These are phyloP conservation scores for Zymoseptoria ardabiliae DNA, from an alignment of 2,329 filamentous ascomycete genomes.

Conservation along the genomic window DNA sequence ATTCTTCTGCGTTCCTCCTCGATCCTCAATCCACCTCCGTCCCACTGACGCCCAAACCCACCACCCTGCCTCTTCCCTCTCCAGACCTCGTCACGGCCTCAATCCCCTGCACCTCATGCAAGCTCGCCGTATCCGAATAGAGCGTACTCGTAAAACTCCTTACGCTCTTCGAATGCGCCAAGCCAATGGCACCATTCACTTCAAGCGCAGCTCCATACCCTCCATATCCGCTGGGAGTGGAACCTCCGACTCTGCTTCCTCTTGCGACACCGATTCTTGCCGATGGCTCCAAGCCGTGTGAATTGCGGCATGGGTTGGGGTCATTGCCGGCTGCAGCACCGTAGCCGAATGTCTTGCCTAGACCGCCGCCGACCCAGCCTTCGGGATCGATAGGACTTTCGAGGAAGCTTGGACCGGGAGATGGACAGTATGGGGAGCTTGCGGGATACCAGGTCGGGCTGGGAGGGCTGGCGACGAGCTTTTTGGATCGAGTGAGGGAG, in stretches of 20 bases:
- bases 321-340: neutral
- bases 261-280: neutral
- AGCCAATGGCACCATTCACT: neutral
- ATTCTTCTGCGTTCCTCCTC: neutral
- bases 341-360: neutral
- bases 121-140: conserved; percentile 22
- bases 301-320: neutral
- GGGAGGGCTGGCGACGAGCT: neutral
- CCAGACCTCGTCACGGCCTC: neutral
- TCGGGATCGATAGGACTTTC: neutral
- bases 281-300: neutral
- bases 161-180: neutral
- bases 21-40: neutral
- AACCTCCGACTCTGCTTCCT: neutral
- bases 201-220: neutral
- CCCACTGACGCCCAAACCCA: neutral
- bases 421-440: neutral
- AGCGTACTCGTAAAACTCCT: conserved; percentile 19
- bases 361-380: neutral
- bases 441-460: neutral
- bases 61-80: neutral
- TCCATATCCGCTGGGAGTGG: neutral
- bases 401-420: neutral
- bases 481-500: neutral
- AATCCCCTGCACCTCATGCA: conserved; percentile 16